Conservation (phyloP, 1,284 basidiomycete genomes). For the Kalmanozyma brasiliensis region DNA sequence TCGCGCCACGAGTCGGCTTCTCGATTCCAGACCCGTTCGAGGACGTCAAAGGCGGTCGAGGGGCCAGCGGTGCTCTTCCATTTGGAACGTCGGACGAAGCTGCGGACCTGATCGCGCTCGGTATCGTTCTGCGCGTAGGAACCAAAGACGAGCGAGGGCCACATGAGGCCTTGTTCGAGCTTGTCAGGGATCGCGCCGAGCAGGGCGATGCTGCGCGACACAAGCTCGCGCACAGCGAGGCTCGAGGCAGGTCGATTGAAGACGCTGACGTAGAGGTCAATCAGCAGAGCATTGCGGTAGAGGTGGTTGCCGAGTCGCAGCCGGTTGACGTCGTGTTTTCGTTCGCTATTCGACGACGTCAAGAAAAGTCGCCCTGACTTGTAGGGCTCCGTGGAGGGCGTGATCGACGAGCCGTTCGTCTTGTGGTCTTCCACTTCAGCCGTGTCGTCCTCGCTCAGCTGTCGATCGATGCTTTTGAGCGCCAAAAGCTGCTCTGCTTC, state of each 20-base stretch:
- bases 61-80: conserved; percentile 31
- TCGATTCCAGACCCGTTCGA: conserved; percentile 37
- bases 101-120: conserved; percentile 21
- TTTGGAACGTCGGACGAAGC: conserved; percentile 17
- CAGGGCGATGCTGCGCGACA: conserved; percentile 29
- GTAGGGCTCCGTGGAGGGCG: conserved; percentile 15
- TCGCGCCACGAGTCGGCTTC: conserved; percentile 30
- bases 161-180: conserved; percentile 35
- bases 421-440: neutral
- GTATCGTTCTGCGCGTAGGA: conserved; percentile 18
- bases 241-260: conserved; percentile 34
- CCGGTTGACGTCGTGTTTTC: conserved; percentile 36
- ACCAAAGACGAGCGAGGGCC: conserved; percentile 39
- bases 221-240: conserved; percentile 25
- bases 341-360: conserved; percentile 1
- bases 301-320: conserved; percentile 41
- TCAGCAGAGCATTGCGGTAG: conserved; percentile 41
- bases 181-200: conserved; percentile 23
- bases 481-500: conserved; percentile 26
- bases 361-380: conserved; percentile 32
- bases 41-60: conserved; percentile 16
- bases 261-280: conserved; percentile 40
- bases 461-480: conserved; percentile 5
- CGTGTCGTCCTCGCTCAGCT: neutral
- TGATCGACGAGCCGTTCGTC: neutral